Conservation (phyloP, 129 eudicot species). For the Helichrysum umbraculigerum region DNA sequence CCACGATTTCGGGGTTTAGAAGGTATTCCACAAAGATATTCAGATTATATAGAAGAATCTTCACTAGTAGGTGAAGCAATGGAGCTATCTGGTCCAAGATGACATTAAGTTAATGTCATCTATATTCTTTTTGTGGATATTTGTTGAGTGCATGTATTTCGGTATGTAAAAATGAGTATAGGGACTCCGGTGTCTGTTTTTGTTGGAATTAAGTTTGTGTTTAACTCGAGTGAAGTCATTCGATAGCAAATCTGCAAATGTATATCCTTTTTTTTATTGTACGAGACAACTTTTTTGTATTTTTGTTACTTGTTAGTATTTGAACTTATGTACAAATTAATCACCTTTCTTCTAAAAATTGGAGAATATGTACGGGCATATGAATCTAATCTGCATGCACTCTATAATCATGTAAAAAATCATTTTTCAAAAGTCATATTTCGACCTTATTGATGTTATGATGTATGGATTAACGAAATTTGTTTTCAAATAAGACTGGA, state of each 20-base stretch:
- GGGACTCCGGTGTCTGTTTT: slow-evolving; percentile 23
- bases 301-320: too few relatives aligned
- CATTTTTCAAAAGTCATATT: too few relatives aligned
- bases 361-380: too few relatives aligned
- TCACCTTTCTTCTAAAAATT: too few relatives aligned
- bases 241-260: slow-evolving; percentile 3
- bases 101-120: slow-evolving; percentile 35
- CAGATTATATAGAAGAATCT: slow-evolving; percentile 84
- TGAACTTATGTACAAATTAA: too few relatives aligned
- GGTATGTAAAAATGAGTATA: slow-evolving; percentile 21
- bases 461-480: too few relatives aligned
- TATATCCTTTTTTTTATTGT: not conserved
- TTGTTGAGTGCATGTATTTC: slow-evolving; percentile 18
- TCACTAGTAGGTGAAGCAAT: slow-evolving; percentile 85
- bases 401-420: too few relatives aligned
- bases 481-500: too few relatives aligned
- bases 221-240: not conserved
- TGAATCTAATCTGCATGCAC: too few relatives aligned
- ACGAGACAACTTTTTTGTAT: slow-evolving; percentile 20
- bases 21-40: slow-evolving; percentile 63
- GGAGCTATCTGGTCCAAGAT: slow-evolving; percentile 98
- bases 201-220: slow-evolving; percentile 19
- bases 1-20: slow-evolving; percentile 47
- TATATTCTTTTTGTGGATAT: slow-evolving; percentile 39
- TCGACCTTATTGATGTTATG: too few relatives aligned